These are phyloP conservation scores for Escallonia herrerae DNA, from an alignment of 129 eudicot species.

Conservation along the genomic window DNA sequence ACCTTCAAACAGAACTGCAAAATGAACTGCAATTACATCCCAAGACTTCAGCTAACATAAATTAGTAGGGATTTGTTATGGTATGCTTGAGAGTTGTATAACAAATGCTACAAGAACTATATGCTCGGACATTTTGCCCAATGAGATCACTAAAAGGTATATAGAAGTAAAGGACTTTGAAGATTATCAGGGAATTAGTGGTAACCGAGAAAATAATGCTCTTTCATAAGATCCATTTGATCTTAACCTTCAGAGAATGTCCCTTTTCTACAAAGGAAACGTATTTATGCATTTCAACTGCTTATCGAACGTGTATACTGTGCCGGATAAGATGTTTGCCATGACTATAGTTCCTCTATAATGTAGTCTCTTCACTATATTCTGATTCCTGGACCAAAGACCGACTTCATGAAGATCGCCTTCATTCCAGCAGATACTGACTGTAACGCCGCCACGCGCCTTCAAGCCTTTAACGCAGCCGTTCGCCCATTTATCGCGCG, in stretches of 20 bases:
- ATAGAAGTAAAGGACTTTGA: too few species aligned
- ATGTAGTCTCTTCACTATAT: constrained; percentile 36
- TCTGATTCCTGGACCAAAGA: constrained; percentile 42
- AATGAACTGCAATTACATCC: too few species aligned
- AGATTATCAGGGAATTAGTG: too few species aligned
- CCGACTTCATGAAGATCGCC: constrained; percentile 75
- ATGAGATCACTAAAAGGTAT: too few species aligned
- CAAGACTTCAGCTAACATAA: too few species aligned
- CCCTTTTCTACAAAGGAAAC: constrained; percentile 9
- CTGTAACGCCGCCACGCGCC: constrained; percentile 77
- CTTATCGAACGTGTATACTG: constrained; percentile 60
- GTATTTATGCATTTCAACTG: constrained; percentile 51
- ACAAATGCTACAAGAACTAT: too few species aligned
- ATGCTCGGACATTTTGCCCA: too few species aligned
- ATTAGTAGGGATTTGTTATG: too few species aligned
- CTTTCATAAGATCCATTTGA: neutral
- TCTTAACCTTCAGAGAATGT: constrained; percentile 4
- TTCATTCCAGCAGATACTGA: constrained; percentile 65
- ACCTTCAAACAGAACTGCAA: too few species aligned
- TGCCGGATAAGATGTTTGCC: constrained; percentile 37
- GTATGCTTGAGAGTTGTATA: too few species aligned
- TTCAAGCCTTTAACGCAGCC: constrained; percentile 82
- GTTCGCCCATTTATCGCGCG: constrained; percentile 70
- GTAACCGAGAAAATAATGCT: too few species aligned
- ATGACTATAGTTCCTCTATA: constrained; percentile 45